phyloP scores from a whole-genome alignment of 352 stramenopile genomes.

The Phytophthora constricta region DNA sequence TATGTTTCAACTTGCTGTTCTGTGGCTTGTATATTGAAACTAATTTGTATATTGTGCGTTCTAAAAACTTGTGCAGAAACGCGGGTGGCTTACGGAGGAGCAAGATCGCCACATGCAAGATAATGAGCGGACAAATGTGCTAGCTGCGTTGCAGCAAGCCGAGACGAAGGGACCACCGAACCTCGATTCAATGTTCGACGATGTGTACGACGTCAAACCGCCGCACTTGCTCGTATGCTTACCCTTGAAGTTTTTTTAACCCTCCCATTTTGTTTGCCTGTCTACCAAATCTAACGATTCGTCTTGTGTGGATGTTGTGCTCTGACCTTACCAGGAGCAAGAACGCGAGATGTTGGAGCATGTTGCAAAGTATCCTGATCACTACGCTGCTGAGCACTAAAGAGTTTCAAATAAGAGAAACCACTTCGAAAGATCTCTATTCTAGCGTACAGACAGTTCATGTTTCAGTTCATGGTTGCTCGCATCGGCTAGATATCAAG shows the following conservation, averaged over 20 bases:
- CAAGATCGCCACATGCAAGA: slow-evolving; percentile 85
- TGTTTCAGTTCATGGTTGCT: too few relatives aligned
- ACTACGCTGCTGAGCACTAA: slow-evolving; percentile 75
- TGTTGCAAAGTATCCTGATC: slow-evolving; percentile 93
- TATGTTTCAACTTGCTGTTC: slow-evolving; percentile 35
- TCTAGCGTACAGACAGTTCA: too few relatives aligned
- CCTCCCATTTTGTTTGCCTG: too few relatives aligned
- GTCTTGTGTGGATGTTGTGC: slow-evolving; percentile 2
- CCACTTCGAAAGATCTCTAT: too few relatives aligned
- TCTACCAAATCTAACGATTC: slow-evolving; percentile 1
- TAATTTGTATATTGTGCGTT: background rate
- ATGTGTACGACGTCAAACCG: slow-evolving; percentile 97
- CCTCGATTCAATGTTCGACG: slow-evolving; percentile 95
- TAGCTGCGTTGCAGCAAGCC: slow-evolving; percentile 85
- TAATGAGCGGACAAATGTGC: slow-evolving; percentile 88
- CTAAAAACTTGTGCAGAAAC: slow-evolving; percentile 50
- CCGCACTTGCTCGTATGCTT: slow-evolving; percentile 86
- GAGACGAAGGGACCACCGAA: slow-evolving; percentile 91
- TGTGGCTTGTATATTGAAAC: slow-evolving; percentile 4
- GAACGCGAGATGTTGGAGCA: slow-evolving; percentile 92
- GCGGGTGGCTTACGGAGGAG: slow-evolving; percentile 90
- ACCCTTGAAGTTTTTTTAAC: slow-evolving; percentile 6
- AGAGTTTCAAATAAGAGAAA: background rate
- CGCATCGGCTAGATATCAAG: too few relatives aligned
- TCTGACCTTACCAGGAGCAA: slow-evolving; percentile 77